These are phyloP conservation scores for Metrosideros polymorpha DNA, from an alignment of 441 rosid species.

Conservation along the genomic window DNA sequence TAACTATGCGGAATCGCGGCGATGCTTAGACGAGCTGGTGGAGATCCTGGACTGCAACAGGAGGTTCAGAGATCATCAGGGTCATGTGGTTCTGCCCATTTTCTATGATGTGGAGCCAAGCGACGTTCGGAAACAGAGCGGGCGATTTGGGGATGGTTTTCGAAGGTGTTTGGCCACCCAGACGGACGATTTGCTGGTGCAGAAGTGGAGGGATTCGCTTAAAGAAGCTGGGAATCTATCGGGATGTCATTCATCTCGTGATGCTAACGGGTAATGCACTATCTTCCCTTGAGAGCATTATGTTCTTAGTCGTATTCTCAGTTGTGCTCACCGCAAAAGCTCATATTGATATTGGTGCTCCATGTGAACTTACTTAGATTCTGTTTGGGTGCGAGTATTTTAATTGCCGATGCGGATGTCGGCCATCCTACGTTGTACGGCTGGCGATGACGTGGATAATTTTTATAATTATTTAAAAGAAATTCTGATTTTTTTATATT, in stretches of 20 bases:
- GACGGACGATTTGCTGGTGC: background rate
- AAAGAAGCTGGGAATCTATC: background rate
- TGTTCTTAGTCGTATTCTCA: background rate
- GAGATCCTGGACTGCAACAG: background rate
- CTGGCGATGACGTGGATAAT: too few relatives aligned
- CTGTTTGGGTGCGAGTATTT: too few relatives aligned
- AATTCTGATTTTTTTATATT: too few relatives aligned
- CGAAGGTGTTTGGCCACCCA: background rate
- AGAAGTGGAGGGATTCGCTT: background rate
- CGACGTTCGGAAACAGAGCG: background rate
- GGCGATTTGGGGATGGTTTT: background rate
- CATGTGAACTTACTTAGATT: background rate
- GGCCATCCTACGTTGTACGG: too few relatives aligned
- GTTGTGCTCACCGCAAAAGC: background rate
- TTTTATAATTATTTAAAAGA: too few relatives aligned
- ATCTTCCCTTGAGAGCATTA: background rate
- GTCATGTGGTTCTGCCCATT: background rate
- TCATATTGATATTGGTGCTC: background rate
- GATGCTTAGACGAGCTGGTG: background rate
- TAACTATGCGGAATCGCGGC: background rate
- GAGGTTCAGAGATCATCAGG: background rate
- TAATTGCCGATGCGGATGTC: too few relatives aligned
- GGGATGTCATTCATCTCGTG: background rate
- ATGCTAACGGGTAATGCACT: background rate
- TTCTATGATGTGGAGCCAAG: background rate